Evolutionary conservation across 2,329 filamentous ascomycete species (phyloP).

Genomic region (Clonostachys solani): DNA sequence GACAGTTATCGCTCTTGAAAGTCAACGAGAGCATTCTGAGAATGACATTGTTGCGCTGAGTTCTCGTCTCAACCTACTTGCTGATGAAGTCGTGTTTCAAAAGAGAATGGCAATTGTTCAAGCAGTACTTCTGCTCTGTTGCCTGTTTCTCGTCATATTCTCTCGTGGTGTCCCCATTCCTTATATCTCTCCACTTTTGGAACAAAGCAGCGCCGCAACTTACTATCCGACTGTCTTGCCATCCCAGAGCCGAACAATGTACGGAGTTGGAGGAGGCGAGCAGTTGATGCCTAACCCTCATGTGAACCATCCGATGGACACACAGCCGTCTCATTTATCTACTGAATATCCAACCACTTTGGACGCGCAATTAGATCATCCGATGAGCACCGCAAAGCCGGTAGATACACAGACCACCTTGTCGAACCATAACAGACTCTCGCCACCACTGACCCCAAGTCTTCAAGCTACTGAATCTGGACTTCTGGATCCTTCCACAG

Average conservation of each 20-base stretch:
- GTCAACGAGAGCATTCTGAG: conserved; percentile 79
- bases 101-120: conserved; percentile 95
- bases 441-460: conserved; percentile 16
- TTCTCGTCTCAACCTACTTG: conserved; percentile 76
- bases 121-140: conserved; percentile 80
- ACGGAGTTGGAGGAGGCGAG: no score
- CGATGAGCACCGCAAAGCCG: no score
- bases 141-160: conserved; percentile 84
- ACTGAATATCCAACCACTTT: no score
- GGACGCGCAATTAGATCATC: no score
- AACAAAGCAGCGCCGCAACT: conserved; percentile 4
- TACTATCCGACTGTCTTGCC: not conserved
- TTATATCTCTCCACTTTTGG: conserved; percentile 19
- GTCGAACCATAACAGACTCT: conserved; percentile 6
- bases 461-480: conserved; percentile 3
- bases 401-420: no score
- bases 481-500: not conserved
- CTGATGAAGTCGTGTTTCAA: conserved; percentile 84
- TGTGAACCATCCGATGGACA: no score
- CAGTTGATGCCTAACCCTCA: no score
- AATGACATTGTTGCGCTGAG: conserved; percentile 80
- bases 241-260: no score
- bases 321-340: no score
- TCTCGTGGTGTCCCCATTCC: conserved; percentile 43
- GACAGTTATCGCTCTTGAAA: conserved; percentile 86